Evolutionary conservation across 2,329 filamentous ascomycete species (phyloP).

Genomic region (Aspergillus fijiensis): DNA sequence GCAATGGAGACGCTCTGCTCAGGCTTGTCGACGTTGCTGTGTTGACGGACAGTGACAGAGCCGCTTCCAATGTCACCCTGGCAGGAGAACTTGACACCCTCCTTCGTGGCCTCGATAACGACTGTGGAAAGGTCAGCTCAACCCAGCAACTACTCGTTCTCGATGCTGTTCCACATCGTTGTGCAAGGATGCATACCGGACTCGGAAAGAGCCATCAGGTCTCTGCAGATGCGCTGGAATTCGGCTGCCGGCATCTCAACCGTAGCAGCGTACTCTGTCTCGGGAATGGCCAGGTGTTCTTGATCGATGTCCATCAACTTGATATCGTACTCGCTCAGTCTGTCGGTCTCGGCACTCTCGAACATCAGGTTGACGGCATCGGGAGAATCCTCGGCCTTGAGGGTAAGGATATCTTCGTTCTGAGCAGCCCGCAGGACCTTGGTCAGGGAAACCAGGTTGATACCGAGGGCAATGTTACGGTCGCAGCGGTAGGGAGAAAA

Average conservation of each 20-base stretch:
- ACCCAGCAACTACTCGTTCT: background rate
- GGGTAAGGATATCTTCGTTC: conserved; percentile 88
- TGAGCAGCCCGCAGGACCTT: conserved; percentile 95
- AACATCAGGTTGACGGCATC: conserved; percentile 95
- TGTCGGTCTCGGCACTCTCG: conserved; percentile 83
- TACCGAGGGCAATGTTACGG: conserved; percentile 95
- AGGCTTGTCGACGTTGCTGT: conserved; percentile 86
- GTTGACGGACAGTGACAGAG: conserved; percentile 84
- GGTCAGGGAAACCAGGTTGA: conserved; percentile 94
- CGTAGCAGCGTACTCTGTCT: conserved; percentile 95
- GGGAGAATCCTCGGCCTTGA: conserved; percentile 96
- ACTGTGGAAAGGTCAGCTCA: conserved; percentile 55
- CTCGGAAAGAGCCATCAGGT: conserved; percentile 88
- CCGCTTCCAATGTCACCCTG: conserved; percentile 95
- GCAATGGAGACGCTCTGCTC: conserved; percentile 83
- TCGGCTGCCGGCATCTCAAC: conserved; percentile 85
- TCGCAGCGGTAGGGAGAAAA: conserved; percentile 97
- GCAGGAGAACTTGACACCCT: conserved; percentile 93
- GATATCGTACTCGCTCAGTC: conserved; percentile 97
- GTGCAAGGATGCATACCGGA: conserved; percentile 66
- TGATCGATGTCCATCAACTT: conserved; percentile 99
- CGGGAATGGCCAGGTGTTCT: conserved; percentile 96
- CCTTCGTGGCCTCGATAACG: conserved; percentile 92
- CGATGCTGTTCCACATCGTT: background rate
- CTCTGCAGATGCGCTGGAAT: conserved; percentile 92